Evolutionary conservation across 306 rosid species (phyloP).

Genomic region (Ochetophila trinervis): DNA sequence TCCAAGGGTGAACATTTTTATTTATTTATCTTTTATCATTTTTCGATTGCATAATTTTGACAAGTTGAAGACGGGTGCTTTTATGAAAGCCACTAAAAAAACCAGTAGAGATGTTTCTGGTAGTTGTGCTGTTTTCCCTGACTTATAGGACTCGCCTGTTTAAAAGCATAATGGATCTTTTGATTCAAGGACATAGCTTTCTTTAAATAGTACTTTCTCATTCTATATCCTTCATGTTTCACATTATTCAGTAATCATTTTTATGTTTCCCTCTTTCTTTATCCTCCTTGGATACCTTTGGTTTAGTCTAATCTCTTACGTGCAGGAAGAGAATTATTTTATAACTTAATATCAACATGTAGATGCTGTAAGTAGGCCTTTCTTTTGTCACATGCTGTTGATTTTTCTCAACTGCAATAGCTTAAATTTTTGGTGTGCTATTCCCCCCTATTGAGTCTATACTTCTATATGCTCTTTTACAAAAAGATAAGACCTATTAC

Average conservation of each 20-base stretch:
- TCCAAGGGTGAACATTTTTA: constrained; percentile 17
- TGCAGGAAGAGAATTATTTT: constrained; percentile 10
- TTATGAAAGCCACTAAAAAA: neutral
- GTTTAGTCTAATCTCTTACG: constrained; percentile 8
- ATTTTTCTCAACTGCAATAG: neutral
- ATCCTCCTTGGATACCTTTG: constrained; percentile 5
- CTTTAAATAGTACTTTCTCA: constrained; percentile 5
- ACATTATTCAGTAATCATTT: neutral
- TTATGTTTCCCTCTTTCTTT: constrained; percentile 3
- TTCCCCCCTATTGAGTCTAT: neutral
- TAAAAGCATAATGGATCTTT: neutral
- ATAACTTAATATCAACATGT: neutral
- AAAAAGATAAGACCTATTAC: neutral
- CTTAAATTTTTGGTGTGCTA: neutral
- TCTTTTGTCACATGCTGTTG: neutral
- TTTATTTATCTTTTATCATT: constrained; percentile 18
- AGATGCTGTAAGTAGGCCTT: neutral
- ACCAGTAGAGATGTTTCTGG: neutral
- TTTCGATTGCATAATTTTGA: constrained; percentile 1
- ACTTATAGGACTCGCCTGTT: neutral
- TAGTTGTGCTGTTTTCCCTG: neutral
- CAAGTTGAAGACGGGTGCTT: neutral
- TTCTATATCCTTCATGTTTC: neutral
- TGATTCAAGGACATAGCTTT: neutral
- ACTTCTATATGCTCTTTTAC: constrained; percentile 12